These are phyloP conservation scores for Calonectria naviculata DNA, from an alignment of 2,329 filamentous ascomycete genomes.

Conservation along the genomic window DNA sequence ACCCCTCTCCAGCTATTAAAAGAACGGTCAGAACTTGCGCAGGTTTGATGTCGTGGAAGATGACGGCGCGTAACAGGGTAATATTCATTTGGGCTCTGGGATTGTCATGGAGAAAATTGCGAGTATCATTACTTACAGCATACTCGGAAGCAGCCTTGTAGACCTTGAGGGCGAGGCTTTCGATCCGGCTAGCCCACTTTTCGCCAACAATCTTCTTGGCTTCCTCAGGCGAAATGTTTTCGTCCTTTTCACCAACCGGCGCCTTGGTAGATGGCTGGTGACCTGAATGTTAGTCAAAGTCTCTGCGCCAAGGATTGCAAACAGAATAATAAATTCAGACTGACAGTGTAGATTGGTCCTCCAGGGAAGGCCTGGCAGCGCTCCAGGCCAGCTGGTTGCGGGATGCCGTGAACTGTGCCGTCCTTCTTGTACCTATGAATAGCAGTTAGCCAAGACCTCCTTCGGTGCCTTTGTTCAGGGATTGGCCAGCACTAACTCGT, in stretches of 20 bases:
- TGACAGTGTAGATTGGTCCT: conserved; percentile 70
- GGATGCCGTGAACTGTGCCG: conserved; percentile 84
- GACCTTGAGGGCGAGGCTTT: conserved; percentile 39
- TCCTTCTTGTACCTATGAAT: conserved; percentile 63
- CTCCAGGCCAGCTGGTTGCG: conserved; percentile 73
- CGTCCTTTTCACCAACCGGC: conserved; percentile 79
- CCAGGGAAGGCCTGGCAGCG: conserved; percentile 77
- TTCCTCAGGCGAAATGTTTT: conserved; percentile 83
- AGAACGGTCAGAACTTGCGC: neutral
- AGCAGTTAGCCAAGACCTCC: neutral
- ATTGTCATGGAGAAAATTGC: neutral
- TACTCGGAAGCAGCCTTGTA: conserved; percentile 40
- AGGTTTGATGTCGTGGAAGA: neutral
- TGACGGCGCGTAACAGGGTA: neutral
- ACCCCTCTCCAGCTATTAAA: conserved; percentile 25
- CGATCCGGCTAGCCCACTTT: conserved; percentile 42
- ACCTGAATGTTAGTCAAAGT: conserved; percentile 54
- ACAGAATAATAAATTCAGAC: conserved; percentile 54
- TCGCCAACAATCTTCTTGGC: conserved; percentile 55
- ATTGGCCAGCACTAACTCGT: conserved; percentile 58
- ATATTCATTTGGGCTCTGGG: neutral
- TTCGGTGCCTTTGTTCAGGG: neutral
- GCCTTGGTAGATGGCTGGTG: conserved; percentile 89
- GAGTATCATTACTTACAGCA: conserved; percentile 20
- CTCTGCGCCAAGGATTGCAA: neutral